phyloP scores from a whole-genome alignment of 1,284 basidiomycete species.

The Trichosporon inkin region DNA sequence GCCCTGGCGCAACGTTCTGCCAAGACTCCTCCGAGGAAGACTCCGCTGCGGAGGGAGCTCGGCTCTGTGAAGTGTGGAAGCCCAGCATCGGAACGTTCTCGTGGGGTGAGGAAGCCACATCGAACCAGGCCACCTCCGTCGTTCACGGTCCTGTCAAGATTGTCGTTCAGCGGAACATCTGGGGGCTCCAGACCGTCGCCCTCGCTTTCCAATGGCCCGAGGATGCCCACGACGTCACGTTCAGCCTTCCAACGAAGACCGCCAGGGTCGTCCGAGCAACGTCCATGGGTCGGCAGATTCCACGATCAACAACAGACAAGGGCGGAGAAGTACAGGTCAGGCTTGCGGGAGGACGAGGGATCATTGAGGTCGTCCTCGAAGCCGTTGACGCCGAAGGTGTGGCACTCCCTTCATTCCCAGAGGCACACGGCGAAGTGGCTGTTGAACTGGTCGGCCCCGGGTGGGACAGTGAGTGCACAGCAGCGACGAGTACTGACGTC shows the following conservation, averaged over 20 bases:
- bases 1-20: constrained; percentile 6
- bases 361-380: constrained; percentile 30
- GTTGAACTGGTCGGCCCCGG: constrained; percentile 31
- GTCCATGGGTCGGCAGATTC: constrained; percentile 12
- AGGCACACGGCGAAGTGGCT: constrained; percentile 19
- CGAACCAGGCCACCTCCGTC: not conserved
- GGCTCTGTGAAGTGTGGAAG: constrained; percentile 10
- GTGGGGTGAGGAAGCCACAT: constrained; percentile 25
- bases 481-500: constrained; percentile 7
- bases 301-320: not conserved
- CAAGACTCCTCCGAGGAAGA: not conserved
- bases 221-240: constrained; percentile 25
- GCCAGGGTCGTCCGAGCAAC: constrained; percentile 25
- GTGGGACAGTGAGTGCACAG: constrained; percentile 32
- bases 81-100: constrained; percentile 18
- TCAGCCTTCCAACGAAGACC: constrained; percentile 10
- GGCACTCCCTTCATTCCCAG: constrained; percentile 26
- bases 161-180: constrained; percentile 23
- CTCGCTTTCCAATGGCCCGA: constrained; percentile 28
- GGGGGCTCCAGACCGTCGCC: constrained; percentile 26
- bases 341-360: constrained; percentile 16
- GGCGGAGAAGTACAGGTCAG: not conserved
- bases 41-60: not conserved
- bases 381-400: constrained; percentile 20
- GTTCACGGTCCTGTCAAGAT: constrained; percentile 30